A percentile compares a stretch with the other conserved stretches of the same genome.
These are phyloP conservation scores for Pholiota adiposa DNA, from an alignment of 1,284 basidiomycete genomes.

Conservation along the genomic window DNA sequence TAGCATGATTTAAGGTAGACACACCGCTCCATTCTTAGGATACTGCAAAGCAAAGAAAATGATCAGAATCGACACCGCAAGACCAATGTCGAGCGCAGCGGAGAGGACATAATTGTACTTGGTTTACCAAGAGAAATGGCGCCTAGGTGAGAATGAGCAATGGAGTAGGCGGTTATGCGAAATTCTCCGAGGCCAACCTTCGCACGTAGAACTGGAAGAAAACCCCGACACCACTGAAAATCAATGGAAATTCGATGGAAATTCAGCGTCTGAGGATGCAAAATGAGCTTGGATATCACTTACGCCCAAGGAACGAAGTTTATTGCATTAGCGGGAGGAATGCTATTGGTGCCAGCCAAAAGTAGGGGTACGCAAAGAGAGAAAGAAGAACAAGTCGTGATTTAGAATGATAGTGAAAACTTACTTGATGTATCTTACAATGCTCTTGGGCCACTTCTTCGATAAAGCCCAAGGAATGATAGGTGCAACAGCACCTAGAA, in stretches of 20 bases:
- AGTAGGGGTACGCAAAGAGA: constrained; percentile 38
- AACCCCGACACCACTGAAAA: constrained; percentile 54
- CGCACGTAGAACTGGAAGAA: constrained; percentile 65
- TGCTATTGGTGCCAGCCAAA: constrained; percentile 46
- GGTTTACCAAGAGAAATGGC: constrained; percentile 72
- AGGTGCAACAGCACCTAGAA: constrained; percentile 50
- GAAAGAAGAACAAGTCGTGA: neutral
- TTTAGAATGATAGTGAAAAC: constrained; percentile 23
- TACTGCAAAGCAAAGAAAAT: constrained; percentile 57
- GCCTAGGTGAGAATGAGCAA: constrained; percentile 31
- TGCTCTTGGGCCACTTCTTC: constrained; percentile 42
- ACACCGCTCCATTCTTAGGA: constrained; percentile 42
- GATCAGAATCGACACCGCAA: constrained; percentile 51
- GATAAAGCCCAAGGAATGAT: constrained; percentile 39
- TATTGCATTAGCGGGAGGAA: constrained; percentile 50
- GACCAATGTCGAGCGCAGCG: constrained; percentile 63
- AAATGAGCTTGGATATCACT: constrained; percentile 14
- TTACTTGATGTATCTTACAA: constrained; percentile 45
- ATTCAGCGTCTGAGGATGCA: neutral
- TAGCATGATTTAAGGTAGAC: constrained; percentile 14
- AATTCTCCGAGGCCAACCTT: constrained; percentile 27
- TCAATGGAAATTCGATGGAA: too few species aligned
- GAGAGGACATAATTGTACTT: constrained; percentile 74
- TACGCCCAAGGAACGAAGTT: constrained; percentile 54
- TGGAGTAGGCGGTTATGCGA: constrained; percentile 41